A percentile compares a stretch with the other conserved stretches of the same genome.
These are phyloP conservation scores for Trichoderma pleuroti DNA, from an alignment of 2,329 filamentous ascomycete species.

Conservation along the genomic window DNA sequence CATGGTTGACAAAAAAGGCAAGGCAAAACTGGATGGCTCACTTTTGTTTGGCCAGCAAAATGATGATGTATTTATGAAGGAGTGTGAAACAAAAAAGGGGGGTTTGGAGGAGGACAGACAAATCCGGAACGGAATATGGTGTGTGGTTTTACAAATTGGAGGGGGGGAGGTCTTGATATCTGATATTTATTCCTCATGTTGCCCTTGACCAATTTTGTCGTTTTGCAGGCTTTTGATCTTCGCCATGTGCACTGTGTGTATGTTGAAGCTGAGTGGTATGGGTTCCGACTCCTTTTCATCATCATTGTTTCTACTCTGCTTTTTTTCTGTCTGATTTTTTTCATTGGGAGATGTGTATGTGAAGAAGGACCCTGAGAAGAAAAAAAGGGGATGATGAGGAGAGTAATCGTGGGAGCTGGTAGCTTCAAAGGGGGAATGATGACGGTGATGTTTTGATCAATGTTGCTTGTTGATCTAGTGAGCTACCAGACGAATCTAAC, in stretches of 20 bases:
- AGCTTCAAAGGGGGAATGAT: no score
- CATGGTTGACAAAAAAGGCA: neutral
- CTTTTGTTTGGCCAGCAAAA: neutral
- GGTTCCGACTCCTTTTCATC: neutral
- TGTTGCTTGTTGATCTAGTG: no score
- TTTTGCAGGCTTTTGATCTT: neutral
- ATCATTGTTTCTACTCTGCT: no score
- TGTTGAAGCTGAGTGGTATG: neutral
- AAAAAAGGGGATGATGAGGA: neutral
- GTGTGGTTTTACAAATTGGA: neutral
- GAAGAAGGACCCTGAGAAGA: neutral
- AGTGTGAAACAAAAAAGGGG: neutral
- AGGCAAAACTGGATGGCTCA: neutral
- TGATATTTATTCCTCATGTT: constrained; percentile 11
- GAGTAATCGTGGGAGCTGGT: neutral
- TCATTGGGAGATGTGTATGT: no score
- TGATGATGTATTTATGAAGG: constrained; percentile 12
- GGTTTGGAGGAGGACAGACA: neutral
- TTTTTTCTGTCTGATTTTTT: no score
- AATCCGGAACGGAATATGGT: neutral
- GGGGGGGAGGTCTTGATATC: neutral
- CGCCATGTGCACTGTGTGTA: neutral
- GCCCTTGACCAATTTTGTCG: neutral
- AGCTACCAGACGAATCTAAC: no score
- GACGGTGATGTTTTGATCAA: no score